phyloP scores from a whole-genome alignment of 2,329 filamentous ascomycete genomes.

The Lachnellula occidentalis region DNA sequence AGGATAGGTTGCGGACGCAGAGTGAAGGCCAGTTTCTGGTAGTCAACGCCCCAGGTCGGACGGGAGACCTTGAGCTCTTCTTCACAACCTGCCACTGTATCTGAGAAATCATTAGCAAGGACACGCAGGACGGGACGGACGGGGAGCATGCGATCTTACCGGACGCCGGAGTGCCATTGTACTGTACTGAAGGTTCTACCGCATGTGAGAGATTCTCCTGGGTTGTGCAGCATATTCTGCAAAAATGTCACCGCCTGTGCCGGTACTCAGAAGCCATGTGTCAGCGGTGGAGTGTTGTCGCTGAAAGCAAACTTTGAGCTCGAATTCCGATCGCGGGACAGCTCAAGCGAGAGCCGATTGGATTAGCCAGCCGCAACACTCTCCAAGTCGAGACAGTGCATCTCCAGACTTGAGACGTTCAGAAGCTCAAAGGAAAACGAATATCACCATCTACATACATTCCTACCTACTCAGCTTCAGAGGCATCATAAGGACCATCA shows the following conservation, averaged over 20 bases:
- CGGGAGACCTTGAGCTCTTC: neutral
- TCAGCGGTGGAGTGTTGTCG: neutral
- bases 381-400: neutral
- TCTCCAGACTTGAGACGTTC: too few relatives aligned
- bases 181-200: neutral
- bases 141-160: conserved; percentile 17
- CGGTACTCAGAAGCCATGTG: conserved; percentile 24
- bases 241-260: conserved; percentile 25
- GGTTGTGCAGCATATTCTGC: conserved; percentile 29
- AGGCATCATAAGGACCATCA: too few relatives aligned
- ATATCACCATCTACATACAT: too few relatives aligned
- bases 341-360: neutral
- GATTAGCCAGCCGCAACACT: neutral
- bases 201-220: conserved; percentile 1
- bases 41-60: neutral
- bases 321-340: neutral
- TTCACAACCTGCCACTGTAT: conserved; percentile 7
- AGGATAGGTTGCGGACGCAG: neutral
- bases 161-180: conserved; percentile 26
- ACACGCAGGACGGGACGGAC: conserved; percentile 5
- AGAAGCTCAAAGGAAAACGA: too few relatives aligned
- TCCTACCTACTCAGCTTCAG: too few relatives aligned
- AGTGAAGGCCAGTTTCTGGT: neutral
- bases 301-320: neutral
- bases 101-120: conserved; percentile 10